phyloP scores from a whole-genome alignment of 2,329 filamentous ascomycete genomes.

The Fusarium incarnatum region DNA sequence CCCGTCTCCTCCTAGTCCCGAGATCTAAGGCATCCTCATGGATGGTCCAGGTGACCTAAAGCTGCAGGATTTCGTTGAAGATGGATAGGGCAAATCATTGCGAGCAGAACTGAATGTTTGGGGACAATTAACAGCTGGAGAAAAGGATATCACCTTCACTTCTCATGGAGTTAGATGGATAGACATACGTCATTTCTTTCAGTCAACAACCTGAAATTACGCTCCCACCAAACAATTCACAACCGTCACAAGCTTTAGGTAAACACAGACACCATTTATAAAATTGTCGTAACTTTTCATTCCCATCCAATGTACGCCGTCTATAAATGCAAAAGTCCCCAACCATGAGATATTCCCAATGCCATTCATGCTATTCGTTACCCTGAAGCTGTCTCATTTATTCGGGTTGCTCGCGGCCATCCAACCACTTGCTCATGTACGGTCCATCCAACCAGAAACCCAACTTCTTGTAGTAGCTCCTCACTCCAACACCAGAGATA shows the following conservation, averaged over 20 bases:
- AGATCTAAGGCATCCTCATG: conserved; percentile 29
- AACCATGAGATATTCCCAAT: conserved; percentile 35
- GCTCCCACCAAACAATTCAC: not conserved
- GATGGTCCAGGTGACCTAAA: conserved; percentile 14
- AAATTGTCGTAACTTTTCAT: conserved; percentile 28
- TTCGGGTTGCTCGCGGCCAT: conserved; percentile 54
- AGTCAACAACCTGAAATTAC: not conserved
- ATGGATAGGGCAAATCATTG: not conserved
- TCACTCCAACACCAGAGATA: conserved; percentile 96
- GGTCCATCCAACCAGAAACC: conserved; percentile 95
- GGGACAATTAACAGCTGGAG: not conserved
- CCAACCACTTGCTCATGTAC: conserved; percentile 78
- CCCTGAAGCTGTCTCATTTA: conserved; percentile 9
- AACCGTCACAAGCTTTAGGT: not conserved
- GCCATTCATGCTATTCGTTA: conserved; percentile 19
- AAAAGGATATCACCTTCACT: not conserved
- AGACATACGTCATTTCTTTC: not conserved
- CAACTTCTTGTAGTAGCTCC: conserved; percentile 93
- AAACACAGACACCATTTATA: not conserved
- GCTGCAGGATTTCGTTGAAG: not conserved
- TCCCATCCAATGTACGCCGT: conserved; percentile 35
- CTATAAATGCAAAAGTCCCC: conserved; percentile 34
- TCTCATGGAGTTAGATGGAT: no score
- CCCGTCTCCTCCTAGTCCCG: conserved; percentile 9
- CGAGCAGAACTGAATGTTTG: not conserved